Evolutionary conservation across 495 filamentous ascomycete genomes (phyloP), one percentile per base, ranked within the genome.

Genomic region (Aspergillus leporis): DNA sequence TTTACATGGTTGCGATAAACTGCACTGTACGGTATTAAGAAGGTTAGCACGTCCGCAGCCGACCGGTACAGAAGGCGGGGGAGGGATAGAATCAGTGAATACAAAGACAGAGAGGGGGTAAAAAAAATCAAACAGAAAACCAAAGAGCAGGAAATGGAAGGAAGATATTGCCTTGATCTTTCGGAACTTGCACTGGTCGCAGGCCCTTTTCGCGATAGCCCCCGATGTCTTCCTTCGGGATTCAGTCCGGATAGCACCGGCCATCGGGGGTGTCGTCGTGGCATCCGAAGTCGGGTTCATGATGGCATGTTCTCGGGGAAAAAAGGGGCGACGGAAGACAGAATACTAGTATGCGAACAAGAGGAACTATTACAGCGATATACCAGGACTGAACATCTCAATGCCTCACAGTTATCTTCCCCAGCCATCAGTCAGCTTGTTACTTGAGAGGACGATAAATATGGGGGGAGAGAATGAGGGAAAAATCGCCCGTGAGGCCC

Each of bases 111-210:
- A n/a, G n/a, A n/a, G n/a, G n/a, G n/a, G n/a, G n/a, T n/a, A n/a
- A n/a, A n/a, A n/a, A n/a, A n/a, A n/a, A n/a, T n/a, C n/a, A n/a
- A n/a, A n/a, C n/a, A n/a, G n/a, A n/a, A n/a, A n/a, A n/a, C n/a
- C n/a, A n/a, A 58, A 46, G 52, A 60, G 38, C 22, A 19, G 16
- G 19, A 36, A 36, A 46, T 34, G 41, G 40, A 5, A 23, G 21
- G 32, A 32, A 18, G n/a, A 25, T 36, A 18, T 54, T 68, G 71
- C 74, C 71, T 73, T 77, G 56, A 74, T 77, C 62, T 77, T 77
- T 58, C 74, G 72, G 47, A 78, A 70, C 50, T 73, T 74, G 72
- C 74, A 78, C 60, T 75, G 73, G 56, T 78, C 74, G 54, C 74
- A 78, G 2, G 73, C 73, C 19, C 74, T 56, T 57, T 71, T 74